A percentile compares a stretch with the other conserved stretches of the same genome.
phyloP scores from a whole-genome alignment of 768 basidiomycete genomes.

The Amanita inopinata region DNA sequence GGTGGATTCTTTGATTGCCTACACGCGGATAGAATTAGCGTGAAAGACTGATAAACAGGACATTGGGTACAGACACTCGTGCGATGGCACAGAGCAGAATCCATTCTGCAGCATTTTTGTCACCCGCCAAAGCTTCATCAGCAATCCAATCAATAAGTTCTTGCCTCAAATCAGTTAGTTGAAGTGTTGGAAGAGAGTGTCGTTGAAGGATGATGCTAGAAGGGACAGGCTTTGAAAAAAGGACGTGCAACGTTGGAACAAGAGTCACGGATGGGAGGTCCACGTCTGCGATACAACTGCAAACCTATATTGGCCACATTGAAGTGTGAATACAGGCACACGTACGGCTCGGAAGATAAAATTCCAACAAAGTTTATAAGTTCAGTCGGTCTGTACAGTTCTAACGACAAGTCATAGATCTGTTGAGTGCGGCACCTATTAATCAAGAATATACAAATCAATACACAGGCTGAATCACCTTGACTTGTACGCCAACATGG shows the following conservation, averaged over 20 bases:
- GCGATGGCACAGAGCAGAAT: conserved; percentile 50
- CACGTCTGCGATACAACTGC: conserved; percentile 28
- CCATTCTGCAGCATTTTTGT: conserved; percentile 66
- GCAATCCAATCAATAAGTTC: conserved; percentile 70
- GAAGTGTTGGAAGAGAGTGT: conserved; percentile 21
- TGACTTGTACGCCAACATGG: conserved; percentile 67
- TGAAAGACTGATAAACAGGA: conserved; percentile 5
- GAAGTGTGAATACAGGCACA: conserved; percentile 12
- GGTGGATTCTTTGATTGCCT: conserved; percentile 63
- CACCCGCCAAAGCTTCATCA: conserved; percentile 56
- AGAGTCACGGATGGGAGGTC: conserved; percentile 26
- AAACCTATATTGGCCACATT: conserved; percentile 9
- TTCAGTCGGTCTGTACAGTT: conserved; percentile 50
- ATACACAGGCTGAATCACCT: conserved; percentile 31
- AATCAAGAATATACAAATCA: conserved; percentile 1
- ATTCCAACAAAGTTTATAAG: conserved; percentile 66
- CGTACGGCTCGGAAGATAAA: conserved; percentile 55
- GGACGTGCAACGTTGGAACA: conserved; percentile 62
- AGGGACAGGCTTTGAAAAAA: conserved; percentile 39
- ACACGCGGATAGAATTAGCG: conserved; percentile 6
- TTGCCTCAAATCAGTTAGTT: conserved; percentile 25
- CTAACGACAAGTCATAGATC: conserved; percentile 48
- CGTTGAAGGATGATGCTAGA: conserved; percentile 28
- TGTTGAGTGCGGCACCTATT: conserved; percentile 17
- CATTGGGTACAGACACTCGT: conserved; percentile 43